These are phyloP conservation scores for Austroboletus festivus DNA, from an alignment of 768 basidiomycete species.

Conservation along the genomic window DNA sequence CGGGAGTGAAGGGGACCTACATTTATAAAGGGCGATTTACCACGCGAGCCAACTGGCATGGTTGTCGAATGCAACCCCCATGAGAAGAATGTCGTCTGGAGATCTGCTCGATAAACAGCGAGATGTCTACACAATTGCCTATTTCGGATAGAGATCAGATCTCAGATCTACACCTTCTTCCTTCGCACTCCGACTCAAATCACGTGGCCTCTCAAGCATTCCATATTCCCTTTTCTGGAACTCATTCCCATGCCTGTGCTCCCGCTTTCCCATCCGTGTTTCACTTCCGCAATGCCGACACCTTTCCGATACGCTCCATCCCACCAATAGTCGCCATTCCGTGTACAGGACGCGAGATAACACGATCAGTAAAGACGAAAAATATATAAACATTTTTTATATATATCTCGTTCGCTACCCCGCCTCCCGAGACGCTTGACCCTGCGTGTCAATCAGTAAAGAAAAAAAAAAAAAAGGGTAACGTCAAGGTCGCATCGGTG, in stretches of 20 bases:
- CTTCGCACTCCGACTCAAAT: constrained; percentile 4
- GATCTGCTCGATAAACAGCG: constrained; percentile 19
- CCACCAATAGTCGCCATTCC: too few species aligned
- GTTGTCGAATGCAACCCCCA: too few species aligned
- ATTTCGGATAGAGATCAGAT: constrained; percentile 12
- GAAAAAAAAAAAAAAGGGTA: too few species aligned
- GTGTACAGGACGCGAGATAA: too few species aligned
- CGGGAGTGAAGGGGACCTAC: constrained; percentile 6
- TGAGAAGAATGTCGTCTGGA: constrained; percentile 2
- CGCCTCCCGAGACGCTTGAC: not conserved
- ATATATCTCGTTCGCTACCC: too few species aligned
- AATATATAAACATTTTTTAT: too few species aligned
- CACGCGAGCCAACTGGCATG: constrained; percentile 26
- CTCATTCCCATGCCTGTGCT: constrained; percentile 15
- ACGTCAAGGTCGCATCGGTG: constrained; percentile 80
- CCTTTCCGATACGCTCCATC: not conserved
- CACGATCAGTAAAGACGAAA: too few species aligned
- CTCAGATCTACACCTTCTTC: constrained; percentile 22
- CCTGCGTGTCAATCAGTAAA: constrained; percentile 2
- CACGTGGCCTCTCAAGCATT: constrained; percentile 15
- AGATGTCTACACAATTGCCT: too few species aligned
- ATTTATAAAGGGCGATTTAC: constrained; percentile 23
- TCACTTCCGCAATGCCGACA: constrained; percentile 12
- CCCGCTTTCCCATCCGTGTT: constrained; percentile 17
- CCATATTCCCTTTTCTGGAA: constrained; percentile 15